These are phyloP conservation scores for Annulohypoxylon moriforme DNA, from an alignment of 495 filamentous ascomycete genomes.

Conservation along the genomic window DNA sequence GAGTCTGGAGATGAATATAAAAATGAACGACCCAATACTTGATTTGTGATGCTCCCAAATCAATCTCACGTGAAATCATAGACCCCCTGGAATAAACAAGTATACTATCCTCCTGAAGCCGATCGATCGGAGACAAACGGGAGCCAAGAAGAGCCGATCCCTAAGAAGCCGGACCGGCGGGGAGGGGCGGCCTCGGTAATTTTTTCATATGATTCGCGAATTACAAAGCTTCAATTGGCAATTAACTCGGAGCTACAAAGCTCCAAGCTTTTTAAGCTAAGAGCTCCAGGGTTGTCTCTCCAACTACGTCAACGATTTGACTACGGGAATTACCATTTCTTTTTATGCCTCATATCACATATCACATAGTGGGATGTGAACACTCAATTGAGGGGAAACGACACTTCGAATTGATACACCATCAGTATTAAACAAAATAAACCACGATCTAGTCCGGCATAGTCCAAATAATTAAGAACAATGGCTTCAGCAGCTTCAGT, in stretches of 20 bases:
- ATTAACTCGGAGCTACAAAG: conserved; percentile 1
- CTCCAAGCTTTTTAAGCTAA: conserved; percentile 16
- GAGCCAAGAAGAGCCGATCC: conserved; percentile 12
- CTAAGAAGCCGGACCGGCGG: conserved; percentile 9
- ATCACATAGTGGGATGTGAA: not conserved
- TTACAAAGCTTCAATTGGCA: conserved; percentile 40
- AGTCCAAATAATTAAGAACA: not conserved
- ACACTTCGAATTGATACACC: not conserved
- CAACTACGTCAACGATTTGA: conserved; percentile 41
- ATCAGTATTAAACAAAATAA: not conserved
- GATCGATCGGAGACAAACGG: conserved; percentile 35
- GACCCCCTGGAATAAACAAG: not conserved
- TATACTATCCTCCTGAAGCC: not conserved
- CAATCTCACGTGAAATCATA: not conserved
- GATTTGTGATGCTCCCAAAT: not conserved
- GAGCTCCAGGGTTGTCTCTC: not conserved
- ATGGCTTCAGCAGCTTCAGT: conserved; percentile 40
- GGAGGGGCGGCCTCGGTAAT: conserved; percentile 35
- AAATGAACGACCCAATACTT: conserved; percentile 15
- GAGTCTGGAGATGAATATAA: conserved; percentile 35
- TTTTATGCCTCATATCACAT: not conserved
- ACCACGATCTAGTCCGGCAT: not conserved
- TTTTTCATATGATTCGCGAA: conserved; percentile 37
- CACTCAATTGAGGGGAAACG: not conserved
- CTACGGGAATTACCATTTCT: not conserved